These are phyloP conservation scores for Tylopilus felleus DNA, from an alignment of 768 basidiomycete species.

Conservation along the genomic window DNA sequence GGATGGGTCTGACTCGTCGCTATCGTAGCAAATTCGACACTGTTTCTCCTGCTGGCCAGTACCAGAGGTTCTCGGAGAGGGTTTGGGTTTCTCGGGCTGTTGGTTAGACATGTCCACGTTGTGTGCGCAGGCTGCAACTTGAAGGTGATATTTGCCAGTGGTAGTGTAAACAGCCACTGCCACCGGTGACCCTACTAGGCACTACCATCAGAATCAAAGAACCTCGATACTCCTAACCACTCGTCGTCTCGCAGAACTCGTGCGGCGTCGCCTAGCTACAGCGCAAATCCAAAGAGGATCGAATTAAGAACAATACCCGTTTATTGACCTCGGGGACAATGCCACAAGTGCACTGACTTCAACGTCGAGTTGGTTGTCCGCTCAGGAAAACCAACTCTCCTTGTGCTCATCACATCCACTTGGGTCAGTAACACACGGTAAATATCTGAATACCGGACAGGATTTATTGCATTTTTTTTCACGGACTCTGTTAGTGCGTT, in stretches of 20 bases:
- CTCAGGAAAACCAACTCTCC: neutral
- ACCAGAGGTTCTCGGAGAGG: conserved; percentile 5
- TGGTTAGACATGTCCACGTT: conserved; percentile 17
- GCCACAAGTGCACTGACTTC: neutral
- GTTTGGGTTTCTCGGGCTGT: conserved; percentile 7
- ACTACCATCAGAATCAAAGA: neutral
- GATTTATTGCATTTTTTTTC: neutral
- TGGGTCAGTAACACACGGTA: conserved; percentile 1
- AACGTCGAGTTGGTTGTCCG: neutral
- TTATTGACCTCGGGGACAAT: conserved; percentile 3
- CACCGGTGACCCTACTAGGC: neutral
- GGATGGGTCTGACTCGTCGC: conserved; percentile 52
- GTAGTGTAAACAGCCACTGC: too few species aligned
- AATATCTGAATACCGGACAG: neutral
- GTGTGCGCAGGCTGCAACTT: neutral
- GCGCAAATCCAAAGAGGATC: conserved; percentile 6
- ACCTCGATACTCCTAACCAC: conserved; percentile 4
- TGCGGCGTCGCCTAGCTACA: neutral
- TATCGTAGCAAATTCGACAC: conserved; percentile 83
- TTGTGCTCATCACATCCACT: neutral
- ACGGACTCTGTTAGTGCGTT: neutral
- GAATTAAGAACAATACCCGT: conserved; percentile 5
- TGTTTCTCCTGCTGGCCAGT: conserved; percentile 49
- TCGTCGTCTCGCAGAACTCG: neutral
- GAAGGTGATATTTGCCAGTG: neutral